These are phyloP conservation scores for Collybiopsis luxurians DNA, from an alignment of 768 basidiomycete species.

Conservation along the genomic window DNA sequence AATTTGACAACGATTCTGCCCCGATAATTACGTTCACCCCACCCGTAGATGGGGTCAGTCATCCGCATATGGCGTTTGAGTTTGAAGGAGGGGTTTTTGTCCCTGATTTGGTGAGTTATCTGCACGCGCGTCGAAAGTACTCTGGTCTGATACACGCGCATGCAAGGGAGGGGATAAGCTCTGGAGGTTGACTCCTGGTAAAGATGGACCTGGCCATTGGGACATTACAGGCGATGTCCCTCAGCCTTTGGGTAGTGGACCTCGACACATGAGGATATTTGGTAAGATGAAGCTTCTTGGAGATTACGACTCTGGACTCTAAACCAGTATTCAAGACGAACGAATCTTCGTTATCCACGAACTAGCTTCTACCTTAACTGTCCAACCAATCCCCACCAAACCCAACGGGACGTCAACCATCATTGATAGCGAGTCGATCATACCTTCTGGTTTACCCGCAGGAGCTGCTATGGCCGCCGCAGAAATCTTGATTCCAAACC, in stretches of 20 bases:
- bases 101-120: slow-evolving; percentile 54
- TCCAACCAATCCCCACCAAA: slow-evolving; percentile 53
- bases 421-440: slow-evolving; percentile 47
- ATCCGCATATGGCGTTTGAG: slow-evolving; percentile 63
- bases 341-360: slow-evolving; percentile 56
- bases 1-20: slow-evolving; percentile 31
- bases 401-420: slow-evolving; percentile 49
- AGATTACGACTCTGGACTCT: too few relatives aligned
- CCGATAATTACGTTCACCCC: slow-evolving; percentile 48
- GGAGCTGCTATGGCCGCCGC: slow-evolving; percentile 49
- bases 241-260: slow-evolving; percentile 52
- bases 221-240: slow-evolving; percentile 53
- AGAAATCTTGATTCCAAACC: slow-evolving; percentile 60
- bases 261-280: slow-evolving; percentile 51
- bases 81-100: slow-evolving; percentile 52
- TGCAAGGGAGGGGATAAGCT: slow-evolving; percentile 58
- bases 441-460: slow-evolving; percentile 39
- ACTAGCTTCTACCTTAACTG: slow-evolving; percentile 51
- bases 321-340: slow-evolving; percentile 44
- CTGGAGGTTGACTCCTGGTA: slow-evolving; percentile 49
- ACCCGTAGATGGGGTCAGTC: slow-evolving; percentile 34
- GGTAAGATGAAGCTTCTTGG: too few relatives aligned
- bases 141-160: background rate
- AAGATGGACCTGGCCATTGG: slow-evolving; percentile 42
- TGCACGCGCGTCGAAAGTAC: background rate